These are phyloP conservation scores for Mortierella hygrophila DNA, from an alignment of 192 early-diverging fungal genomes.

Conservation along the genomic window DNA sequence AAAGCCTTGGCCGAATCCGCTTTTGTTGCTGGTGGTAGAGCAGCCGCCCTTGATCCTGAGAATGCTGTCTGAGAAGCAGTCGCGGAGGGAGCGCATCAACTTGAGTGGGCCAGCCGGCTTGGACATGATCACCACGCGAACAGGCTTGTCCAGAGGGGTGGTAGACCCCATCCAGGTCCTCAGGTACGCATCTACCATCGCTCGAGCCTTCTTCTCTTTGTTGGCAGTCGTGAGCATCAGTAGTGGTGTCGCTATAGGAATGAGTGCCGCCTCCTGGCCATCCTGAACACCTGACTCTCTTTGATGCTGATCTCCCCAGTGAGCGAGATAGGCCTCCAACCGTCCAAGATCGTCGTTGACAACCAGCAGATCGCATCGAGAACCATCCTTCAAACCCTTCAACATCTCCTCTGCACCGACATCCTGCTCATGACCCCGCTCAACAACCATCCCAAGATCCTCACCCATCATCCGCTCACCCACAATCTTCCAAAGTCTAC, in stretches of 20 bases:
- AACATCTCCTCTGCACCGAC: slow-evolving; percentile 25
- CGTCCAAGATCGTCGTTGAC: slow-evolving; percentile 33
- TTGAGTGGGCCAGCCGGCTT: slow-evolving; percentile 51
- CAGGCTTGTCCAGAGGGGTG: background rate
- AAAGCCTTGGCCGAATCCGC: background rate
- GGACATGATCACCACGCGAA: slow-evolving; percentile 39
- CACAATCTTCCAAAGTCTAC: slow-evolving; percentile 28
- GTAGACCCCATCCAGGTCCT: slow-evolving; percentile 1
- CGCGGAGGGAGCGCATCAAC: slow-evolving; percentile 16
- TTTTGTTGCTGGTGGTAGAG: background rate
- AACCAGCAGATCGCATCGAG: slow-evolving; percentile 24
- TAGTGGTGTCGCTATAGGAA: slow-evolving; percentile 5
- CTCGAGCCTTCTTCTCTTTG: slow-evolving; percentile 27
- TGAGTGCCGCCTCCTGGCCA: background rate
- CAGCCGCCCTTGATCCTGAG: background rate
- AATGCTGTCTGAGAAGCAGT: slow-evolving; percentile 8
- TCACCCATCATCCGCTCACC: slow-evolving; percentile 30
- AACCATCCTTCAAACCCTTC: slow-evolving; percentile 13
- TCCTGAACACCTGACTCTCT: background rate
- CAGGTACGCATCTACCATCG: slow-evolving; percentile 26
- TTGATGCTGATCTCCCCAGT: slow-evolving; percentile 10
- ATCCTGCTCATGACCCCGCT: slow-evolving; percentile 27
- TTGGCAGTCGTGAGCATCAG: slow-evolving; percentile 39
- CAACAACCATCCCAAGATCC: slow-evolving; percentile 31
- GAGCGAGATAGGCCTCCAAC: slow-evolving; percentile 16